Percentiles rank a stretch among this genome's conserved stretches.
Conservation (phyloP, 495 filamentous ascomycete species). For the Darksidea phi region DNA sequence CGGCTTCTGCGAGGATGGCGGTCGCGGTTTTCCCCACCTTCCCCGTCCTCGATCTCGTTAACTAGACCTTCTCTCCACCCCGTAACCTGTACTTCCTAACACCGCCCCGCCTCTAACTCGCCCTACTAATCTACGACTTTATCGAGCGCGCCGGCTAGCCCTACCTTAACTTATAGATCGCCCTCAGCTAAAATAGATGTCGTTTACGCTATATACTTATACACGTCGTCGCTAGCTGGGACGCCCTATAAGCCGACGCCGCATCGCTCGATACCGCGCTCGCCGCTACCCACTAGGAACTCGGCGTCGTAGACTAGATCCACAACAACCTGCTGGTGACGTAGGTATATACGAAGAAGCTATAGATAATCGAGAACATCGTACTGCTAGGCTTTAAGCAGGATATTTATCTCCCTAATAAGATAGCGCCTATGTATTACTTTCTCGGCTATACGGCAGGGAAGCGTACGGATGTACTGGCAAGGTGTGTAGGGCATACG, state of each 20-base stretch:
- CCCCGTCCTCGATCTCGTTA: constrained; percentile 66
- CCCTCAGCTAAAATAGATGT: constrained; percentile 84
- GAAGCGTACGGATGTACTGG: constrained; percentile 24
- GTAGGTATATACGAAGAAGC: constrained; percentile 87
- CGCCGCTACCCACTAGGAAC: constrained; percentile 42
- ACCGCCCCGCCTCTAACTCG: constrained; percentile 74
- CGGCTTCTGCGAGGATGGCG: not conserved
- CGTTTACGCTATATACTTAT: constrained; percentile 79
- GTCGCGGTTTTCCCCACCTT: constrained; percentile 74
- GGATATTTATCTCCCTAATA: constrained; percentile 81
- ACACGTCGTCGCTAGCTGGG: constrained; percentile 79
- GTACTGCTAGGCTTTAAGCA: constrained; percentile 96
- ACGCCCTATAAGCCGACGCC: constrained; percentile 77
- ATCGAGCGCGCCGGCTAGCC: constrained; percentile 66
- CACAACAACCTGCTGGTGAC: constrained; percentile 72
- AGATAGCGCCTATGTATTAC: constrained; percentile 88
- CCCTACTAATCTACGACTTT: constrained; percentile 76
- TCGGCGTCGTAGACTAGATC: constrained; percentile 53
- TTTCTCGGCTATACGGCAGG: constrained; percentile 46
- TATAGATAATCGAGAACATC: constrained; percentile 80
- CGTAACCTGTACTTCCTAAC: constrained; percentile 37
- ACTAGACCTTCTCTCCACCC: constrained; percentile 72
- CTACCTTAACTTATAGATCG: constrained; percentile 77
- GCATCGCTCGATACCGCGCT: constrained; percentile 76
- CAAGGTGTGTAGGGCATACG: not conserved